These are phyloP conservation scores for Pichia exigua DNA, from an alignment of 805 yeast genomes.

Conservation along the genomic window DNA sequence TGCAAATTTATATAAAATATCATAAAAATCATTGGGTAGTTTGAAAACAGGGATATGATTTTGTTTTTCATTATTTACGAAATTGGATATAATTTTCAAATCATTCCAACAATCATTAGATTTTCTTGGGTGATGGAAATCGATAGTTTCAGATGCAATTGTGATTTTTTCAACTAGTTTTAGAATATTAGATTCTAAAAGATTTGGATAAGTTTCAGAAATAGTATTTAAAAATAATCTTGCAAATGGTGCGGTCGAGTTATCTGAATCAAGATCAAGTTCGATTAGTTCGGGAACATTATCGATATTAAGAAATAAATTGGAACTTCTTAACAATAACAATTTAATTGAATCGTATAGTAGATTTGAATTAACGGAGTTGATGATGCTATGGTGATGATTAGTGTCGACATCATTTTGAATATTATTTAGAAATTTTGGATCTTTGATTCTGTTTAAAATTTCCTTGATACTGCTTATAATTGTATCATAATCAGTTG, in stretches of 20 bases:
- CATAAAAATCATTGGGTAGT: constrained; percentile 28
- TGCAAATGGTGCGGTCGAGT: constrained; percentile 13
- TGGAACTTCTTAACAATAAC: constrained; percentile 53
- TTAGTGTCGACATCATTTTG: too few relatives aligned
- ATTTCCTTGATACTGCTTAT: constrained; percentile 59
- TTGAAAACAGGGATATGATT: too few relatives aligned
- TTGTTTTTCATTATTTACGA: constrained; percentile 30
- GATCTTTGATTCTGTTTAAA: constrained; percentile 44
- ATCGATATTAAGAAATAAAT: constrained; percentile 56
- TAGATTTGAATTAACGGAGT: constrained; percentile 34
- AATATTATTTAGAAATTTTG: constrained; percentile 34
- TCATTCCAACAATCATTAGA: constrained; percentile 28
- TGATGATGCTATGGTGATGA: constrained; percentile 12
- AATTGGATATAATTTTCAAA: constrained; percentile 54
- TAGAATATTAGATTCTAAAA: constrained; percentile 52
- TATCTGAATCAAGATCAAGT: constrained; percentile 22
- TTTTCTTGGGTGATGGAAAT: not conserved
- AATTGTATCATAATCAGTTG: constrained; percentile 53
- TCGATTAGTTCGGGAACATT: constrained; percentile 50
- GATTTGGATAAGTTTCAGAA: constrained; percentile 53
- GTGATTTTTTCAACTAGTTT: constrained; percentile 32
- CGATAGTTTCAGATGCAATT: not conserved
- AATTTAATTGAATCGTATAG: constrained; percentile 48
- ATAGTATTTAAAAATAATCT: constrained; percentile 49
- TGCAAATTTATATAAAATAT: constrained; percentile 40